Base-by-base conservation (phyloP, 495 filamentous ascomycete species). In the Talaromyces liani region DNA sequence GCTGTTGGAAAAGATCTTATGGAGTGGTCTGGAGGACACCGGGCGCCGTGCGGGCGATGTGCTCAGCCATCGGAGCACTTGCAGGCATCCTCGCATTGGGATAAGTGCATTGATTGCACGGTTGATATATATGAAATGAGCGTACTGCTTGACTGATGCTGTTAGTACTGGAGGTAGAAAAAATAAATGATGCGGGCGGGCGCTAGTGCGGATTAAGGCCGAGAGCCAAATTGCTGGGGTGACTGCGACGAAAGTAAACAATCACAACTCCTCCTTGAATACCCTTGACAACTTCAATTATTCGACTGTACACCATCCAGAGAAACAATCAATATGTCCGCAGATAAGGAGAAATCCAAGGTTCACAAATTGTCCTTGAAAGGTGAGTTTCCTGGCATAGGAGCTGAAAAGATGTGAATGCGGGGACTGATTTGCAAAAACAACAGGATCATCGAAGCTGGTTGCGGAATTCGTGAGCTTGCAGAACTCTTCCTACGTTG, bases 321-420 rank as follows among this genome's bases (percentile, higher is more conserved):
- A 5, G 6, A 16, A 7, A 9, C 27, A n/a, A n/a, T 58, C 70
- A 70, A 29, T 31, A 78, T 79, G 76, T 67, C 76, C n/a, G 66
- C 77, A 29, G 81, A 87, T 62, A 91, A 92, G 69, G 91, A 95
- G 66, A 95, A 93, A 69, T 91, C 92, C 56, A 96, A 95, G 75
- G 85, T 91, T 41, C 93, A 97, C 81, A 97, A 93, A 79, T 84
- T 98, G 63, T 91, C 92, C 41, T 81, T 97, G 60, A 95, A 93
- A 83, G 93, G 93, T 87, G 63, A 60, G 74, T 27, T 47, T 12
- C n/a, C 54, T 34, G 22, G 12, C 12, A 24, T 34, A 25, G 12
- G 54, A 63, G 8, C 27, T 39, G 34, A 33, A 14, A 18, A 29
- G 9, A 63, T 3, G 18, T 6, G 25, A 27, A 58, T 57, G 62